Evolutionary conservation across 345 rosid genomes (phyloP).

Genomic region (Eucalyptus grandis): DNA sequence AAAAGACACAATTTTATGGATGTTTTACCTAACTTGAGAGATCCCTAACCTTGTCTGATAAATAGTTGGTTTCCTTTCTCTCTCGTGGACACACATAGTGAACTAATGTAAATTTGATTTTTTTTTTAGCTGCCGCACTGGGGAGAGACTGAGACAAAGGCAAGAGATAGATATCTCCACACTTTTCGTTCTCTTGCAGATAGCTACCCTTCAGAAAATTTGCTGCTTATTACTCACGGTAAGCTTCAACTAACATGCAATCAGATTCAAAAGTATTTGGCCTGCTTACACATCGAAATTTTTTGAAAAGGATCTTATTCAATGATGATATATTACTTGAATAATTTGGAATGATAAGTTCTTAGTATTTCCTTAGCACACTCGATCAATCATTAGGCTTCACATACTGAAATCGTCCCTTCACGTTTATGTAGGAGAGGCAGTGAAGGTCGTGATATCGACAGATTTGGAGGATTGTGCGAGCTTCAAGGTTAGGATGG

Average conservation of each 20-base stretch:
- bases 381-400: neutral
- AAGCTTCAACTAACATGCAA: neutral
- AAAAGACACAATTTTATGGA: too few species aligned
- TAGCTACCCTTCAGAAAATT: conserved; percentile 68
- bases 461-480: conserved; percentile 23
- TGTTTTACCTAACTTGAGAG: too few species aligned
- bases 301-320: neutral
- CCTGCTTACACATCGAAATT: too few species aligned
- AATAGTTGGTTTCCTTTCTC: too few species aligned
- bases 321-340: neutral
- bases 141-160: conserved; percentile 38
- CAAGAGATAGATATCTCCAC: conserved; percentile 42
- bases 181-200: conserved; percentile 51
- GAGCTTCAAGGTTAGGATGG: conserved; percentile 23
- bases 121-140: conserved; percentile 51
- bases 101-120: neutral
- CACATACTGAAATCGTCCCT: neutral
- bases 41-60: too few species aligned
- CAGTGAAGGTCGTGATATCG: conserved; percentile 49
- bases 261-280: neutral
- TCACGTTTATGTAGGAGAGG: conserved; percentile 50
- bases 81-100: neutral
- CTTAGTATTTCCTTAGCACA: neutral
- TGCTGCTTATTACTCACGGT: conserved; percentile 85
- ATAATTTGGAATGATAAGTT: neutral